Evolutionary conservation across 2,329 filamentous ascomycete genomes (phyloP).

Genomic region (Botrytis elliptica): DNA sequence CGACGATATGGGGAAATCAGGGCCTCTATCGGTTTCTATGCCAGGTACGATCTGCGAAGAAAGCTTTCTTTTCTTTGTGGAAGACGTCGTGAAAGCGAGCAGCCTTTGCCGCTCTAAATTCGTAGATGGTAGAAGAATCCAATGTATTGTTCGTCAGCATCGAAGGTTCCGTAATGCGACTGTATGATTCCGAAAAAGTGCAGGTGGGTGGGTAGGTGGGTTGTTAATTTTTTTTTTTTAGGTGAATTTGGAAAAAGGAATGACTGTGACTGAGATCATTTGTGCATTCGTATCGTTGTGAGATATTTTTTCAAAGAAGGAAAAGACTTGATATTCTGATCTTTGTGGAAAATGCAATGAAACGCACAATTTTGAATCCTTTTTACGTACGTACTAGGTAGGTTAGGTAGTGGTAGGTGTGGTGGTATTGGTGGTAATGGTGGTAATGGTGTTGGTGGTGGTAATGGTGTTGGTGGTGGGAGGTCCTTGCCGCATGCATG

Average conservation of each 20-base stretch:
- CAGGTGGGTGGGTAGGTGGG: neutral
- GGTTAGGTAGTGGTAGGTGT: too few species aligned
- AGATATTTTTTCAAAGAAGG: neutral
- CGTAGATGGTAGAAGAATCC: slow-evolving; percentile 24
- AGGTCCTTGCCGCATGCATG: neutral
- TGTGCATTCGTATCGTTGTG: neutral
- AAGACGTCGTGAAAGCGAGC: slow-evolving; percentile 72
- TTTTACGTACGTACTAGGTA: neutral
- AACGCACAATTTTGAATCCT: neutral
- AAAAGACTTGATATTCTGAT: neutral
- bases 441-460: neutral
- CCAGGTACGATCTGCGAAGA: slow-evolving; percentile 41
- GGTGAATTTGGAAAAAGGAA: neutral
- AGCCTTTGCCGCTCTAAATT: slow-evolving; percentile 47
- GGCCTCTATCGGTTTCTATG: slow-evolving; percentile 31
- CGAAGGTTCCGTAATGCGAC: slow-evolving; percentile 14
- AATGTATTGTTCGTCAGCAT: slow-evolving; percentile 27
- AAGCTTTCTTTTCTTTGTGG: slow-evolving; percentile 71
- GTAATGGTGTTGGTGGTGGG: neutral
- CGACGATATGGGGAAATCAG: slow-evolving; percentile 37
- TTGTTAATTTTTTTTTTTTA: neutral
- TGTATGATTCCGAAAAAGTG: slow-evolving; percentile 23
- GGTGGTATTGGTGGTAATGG: neutral
- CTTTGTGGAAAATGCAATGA: neutral
- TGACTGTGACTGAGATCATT: slow-evolving; percentile 4